These are phyloP conservation scores for Reticulascus tulasneorum DNA, from an alignment of 2,329 filamentous ascomycete genomes.

Conservation along the genomic window DNA sequence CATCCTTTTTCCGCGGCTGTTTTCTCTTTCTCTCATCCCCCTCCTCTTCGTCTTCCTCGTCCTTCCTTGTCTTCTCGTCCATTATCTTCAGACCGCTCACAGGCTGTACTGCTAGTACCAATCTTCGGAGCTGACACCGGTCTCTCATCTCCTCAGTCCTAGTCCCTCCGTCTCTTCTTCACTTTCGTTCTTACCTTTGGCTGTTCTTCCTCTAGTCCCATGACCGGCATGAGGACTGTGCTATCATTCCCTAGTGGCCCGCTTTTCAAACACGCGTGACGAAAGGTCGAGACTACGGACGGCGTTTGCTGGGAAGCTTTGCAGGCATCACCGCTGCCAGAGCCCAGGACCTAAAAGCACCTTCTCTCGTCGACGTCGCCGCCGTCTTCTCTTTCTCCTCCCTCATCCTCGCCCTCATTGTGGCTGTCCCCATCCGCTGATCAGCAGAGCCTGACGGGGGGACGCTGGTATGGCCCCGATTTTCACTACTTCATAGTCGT, in stretches of 20 bases:
- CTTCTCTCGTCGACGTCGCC: too few species aligned
- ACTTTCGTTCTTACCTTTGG: too few species aligned
- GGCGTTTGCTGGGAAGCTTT: too few species aligned
- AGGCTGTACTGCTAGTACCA: not conserved
- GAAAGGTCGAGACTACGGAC: too few species aligned
- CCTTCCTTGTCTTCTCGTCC: slow-evolving; percentile 3
- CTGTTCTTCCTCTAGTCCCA: too few species aligned
- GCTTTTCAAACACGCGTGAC: too few species aligned
- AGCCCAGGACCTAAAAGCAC: too few species aligned
- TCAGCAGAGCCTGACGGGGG: not conserved
- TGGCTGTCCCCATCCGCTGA: not conserved
- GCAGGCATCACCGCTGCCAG: too few species aligned
- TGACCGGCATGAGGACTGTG: too few species aligned
- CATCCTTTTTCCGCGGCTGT: not conserved
- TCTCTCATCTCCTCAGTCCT: slow-evolving; percentile 4
- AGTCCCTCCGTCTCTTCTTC: too few species aligned
- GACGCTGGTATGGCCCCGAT: not conserved
- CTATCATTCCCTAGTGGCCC: too few species aligned
- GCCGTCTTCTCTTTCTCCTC: not conserved
- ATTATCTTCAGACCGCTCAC: slow-evolving; percentile 8
- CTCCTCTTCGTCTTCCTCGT: slow-evolving; percentile 5
- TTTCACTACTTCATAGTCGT: too few species aligned
- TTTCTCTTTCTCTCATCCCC: slow-evolving; percentile 1
- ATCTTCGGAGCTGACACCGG: not conserved
- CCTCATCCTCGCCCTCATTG: not conserved